Base-by-base conservation (phyloP, 495 filamentous ascomycete species). In the Aspergillus indologenus region DNA sequence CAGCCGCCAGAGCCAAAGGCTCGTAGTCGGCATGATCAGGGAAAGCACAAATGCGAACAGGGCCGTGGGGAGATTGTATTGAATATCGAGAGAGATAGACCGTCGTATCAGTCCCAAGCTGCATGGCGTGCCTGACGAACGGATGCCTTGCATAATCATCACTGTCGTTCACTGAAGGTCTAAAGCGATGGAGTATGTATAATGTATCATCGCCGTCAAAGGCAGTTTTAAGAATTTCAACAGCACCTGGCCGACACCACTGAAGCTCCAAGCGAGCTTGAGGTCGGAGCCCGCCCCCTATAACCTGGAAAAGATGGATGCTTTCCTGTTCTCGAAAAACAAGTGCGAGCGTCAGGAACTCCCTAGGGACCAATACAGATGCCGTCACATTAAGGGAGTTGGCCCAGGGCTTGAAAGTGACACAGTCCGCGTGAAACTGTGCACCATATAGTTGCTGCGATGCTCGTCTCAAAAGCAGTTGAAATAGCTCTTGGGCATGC, bases 51-150 rank as follows among this genome's bases (percentile, higher is more conserved):
- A 76, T 56, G 26, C 53, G 61, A 45, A 68, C 56, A 21, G 50
- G 49, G n/a, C 49, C 47, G 47, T 51, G 2, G 19, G 59, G 45
- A 24, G 54, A n/a, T 12, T 54, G 26, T 15, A 73, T 31, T 14
- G 56, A 58, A 61, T 73, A 56, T 23, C 65, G 65, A 34, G 65
- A 56, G 46, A 77, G 63, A 53, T 68, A 73, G 17, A 75, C 59
- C 2, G 43, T 62, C 0, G 68, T 70, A 20, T 64, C 45, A 15
- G 63, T 18, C 23, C 53, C 57, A 8, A 65, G 59, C 53, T 71
- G 49, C 45, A 65, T 40, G 0, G 75, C 75, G 19, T 75, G 66
- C 42, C 67, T 68, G 18, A 78, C 65, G 55, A 78, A 78, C 18
- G 74, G 70, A 44, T 75, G 71, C 4, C 65, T 55, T 2, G 53